These are phyloP conservation scores for Leccinum arenicola DNA, from an alignment of 768 basidiomycete genomes.

Conservation along the genomic window DNA sequence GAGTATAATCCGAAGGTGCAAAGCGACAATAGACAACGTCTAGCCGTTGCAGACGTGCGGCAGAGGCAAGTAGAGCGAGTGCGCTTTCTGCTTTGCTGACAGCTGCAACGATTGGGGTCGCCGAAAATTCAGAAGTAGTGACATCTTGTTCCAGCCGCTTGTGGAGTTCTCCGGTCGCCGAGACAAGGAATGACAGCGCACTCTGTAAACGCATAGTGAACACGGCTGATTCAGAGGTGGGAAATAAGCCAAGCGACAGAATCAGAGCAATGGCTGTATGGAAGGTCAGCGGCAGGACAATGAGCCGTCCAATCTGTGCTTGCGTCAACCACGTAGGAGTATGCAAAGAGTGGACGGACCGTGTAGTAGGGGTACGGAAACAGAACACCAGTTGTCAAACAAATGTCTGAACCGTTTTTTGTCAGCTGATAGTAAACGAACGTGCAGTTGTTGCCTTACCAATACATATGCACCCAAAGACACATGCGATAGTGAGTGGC, in stretches of 20 bases:
- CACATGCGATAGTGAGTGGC: slow-evolving; percentile 52
- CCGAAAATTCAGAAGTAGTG: slow-evolving; percentile 35
- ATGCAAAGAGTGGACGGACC: slow-evolving; percentile 25
- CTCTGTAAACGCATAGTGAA: slow-evolving; percentile 50
- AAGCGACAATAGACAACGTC: slow-evolving; percentile 64
- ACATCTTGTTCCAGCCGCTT: slow-evolving; percentile 41
- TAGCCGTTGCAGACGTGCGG: slow-evolving; percentile 49
- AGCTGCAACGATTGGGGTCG: slow-evolving; percentile 31
- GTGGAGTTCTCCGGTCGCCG: slow-evolving; percentile 45
- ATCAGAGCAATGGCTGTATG: slow-evolving; percentile 57
- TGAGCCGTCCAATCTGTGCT: slow-evolving; percentile 44
- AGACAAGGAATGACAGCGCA: slow-evolving; percentile 48
- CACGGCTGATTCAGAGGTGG: slow-evolving; percentile 55
- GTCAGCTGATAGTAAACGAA: not conserved
- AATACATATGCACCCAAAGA: slow-evolving; percentile 60
- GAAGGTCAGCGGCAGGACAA: slow-evolving; percentile 57
- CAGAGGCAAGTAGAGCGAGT: slow-evolving; percentile 50
- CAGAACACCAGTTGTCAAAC: slow-evolving; percentile 53
- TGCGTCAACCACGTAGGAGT: not conserved
- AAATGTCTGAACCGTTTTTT: slow-evolving; percentile 44
- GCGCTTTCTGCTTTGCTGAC: slow-evolving; percentile 43
- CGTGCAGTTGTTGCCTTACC: slow-evolving; percentile 36
- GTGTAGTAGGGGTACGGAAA: slow-evolving; percentile 66
- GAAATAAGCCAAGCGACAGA: slow-evolving; percentile 56
- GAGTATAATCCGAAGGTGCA: slow-evolving; percentile 51